These are phyloP conservation scores for Paraphoma chrysanthemicola DNA, from an alignment of 2,329 filamentous ascomycete genomes.

Conservation along the genomic window DNA sequence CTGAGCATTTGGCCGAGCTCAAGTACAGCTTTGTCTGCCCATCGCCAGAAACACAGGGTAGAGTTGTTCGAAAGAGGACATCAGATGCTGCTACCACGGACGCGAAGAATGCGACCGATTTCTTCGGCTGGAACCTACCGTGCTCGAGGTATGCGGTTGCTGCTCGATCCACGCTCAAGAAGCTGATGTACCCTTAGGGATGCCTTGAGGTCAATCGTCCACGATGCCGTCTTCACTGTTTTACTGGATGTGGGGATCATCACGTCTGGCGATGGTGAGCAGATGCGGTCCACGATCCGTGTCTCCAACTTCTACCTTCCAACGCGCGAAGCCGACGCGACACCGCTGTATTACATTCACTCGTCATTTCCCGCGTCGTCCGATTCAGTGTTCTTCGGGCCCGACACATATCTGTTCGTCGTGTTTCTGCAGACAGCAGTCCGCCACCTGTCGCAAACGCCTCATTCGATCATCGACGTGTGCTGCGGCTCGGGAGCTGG, in stretches of 20 bases:
- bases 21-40: constrained; percentile 27
- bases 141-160: constrained; percentile 19
- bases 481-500: constrained; percentile 33
- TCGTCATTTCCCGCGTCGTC: constrained; percentile 28
- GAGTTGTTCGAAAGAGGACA: constrained; percentile 23
- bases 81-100: constrained; percentile 16
- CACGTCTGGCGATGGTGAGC: constrained; percentile 2
- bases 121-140: constrained; percentile 31
- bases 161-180: neutral
- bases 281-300: constrained; percentile 24
- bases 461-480: constrained; percentile 25
- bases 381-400: constrained; percentile 32
- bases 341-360: constrained; percentile 28
- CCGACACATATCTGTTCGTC: constrained; percentile 32
- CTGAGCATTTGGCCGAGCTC: constrained; percentile 15
- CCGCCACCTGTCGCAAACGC: constrained; percentile 11
- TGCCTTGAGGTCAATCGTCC: constrained; percentile 17
- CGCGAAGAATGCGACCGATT: constrained; percentile 23
- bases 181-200: constrained; percentile 6
- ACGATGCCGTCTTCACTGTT: constrained; percentile 15
- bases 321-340: neutral
- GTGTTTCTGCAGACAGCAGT: constrained; percentile 20
- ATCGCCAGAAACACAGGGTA: constrained; percentile 27
- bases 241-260: constrained; percentile 15
- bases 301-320: constrained; percentile 32